Percentiles rank a stretch among this genome's conserved stretches.
Conservation (phyloP, 2,329 filamentous ascomycete species). For the Blastomyces percursus region DNA sequence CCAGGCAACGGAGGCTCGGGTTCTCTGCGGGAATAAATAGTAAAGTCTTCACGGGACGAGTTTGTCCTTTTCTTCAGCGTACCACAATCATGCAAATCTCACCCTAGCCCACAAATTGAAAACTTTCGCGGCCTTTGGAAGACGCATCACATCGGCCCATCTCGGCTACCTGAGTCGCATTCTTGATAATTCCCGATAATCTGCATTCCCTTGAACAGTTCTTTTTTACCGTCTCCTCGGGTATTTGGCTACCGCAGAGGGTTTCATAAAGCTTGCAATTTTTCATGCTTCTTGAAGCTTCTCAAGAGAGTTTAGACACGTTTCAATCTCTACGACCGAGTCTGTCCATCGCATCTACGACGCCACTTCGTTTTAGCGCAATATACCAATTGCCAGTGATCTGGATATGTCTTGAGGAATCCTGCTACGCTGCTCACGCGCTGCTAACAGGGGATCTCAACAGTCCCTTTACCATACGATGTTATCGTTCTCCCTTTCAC, state of each 20-base stretch:
- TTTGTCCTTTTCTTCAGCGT: background rate
- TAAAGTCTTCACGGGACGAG: background rate
- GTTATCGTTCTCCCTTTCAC: background rate
- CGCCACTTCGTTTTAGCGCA: background rate
- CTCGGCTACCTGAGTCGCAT: background rate
- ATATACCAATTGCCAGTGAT: background rate
- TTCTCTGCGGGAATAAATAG: background rate
- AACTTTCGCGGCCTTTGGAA: background rate
- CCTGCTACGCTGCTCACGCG: background rate
- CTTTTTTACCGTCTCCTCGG: background rate
- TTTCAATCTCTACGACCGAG: background rate
- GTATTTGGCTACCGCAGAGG: background rate
- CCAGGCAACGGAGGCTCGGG: background rate
- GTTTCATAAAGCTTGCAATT: background rate
- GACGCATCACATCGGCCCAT: background rate
- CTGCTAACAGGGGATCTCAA: background rate
- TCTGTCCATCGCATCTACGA: background rate
- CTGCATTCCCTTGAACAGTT: background rate
- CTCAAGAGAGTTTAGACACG: background rate
- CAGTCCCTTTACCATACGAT: background rate
- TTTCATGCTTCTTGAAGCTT: background rate
- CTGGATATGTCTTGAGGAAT: background rate
- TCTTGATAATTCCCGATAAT: background rate
- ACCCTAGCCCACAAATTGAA: background rate
- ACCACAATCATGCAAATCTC: conserved; percentile 2